These are phyloP conservation scores for Nicotiana rustica DNA, from an alignment of 305 asterid species.

Conservation along the genomic window DNA sequence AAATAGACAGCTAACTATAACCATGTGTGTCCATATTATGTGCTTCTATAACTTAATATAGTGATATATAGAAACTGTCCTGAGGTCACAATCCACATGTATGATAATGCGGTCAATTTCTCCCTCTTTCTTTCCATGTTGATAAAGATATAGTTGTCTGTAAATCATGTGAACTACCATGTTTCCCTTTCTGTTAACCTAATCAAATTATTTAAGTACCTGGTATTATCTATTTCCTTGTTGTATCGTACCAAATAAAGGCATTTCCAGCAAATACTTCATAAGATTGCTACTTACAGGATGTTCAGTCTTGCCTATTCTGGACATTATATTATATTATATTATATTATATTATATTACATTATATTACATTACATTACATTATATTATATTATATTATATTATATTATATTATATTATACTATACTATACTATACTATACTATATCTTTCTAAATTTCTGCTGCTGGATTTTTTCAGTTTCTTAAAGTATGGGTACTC, in stretches of 20 bases:
- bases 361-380: no score
- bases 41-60: not conserved
- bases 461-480: constrained; percentile 45
- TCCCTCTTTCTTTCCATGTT: not conserved
- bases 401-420: no score
- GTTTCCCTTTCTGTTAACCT: not conserved
- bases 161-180: not conserved
- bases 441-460: not conserved
- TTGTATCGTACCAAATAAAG: not conserved
- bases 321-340: no score
- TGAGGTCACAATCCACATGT: not conserved
- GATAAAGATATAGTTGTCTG: not conserved
- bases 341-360: no score
- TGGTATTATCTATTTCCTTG: not conserved
- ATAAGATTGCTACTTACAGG: not conserved
- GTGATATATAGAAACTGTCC: no score
- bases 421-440: no score
- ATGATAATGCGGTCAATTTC: not conserved
- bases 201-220: not conserved
- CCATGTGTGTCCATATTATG: not conserved
- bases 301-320: not conserved
- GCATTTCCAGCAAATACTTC: not conserved
- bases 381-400: no score
- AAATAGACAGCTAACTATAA: not conserved
- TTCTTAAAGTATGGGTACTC: constrained; percentile 60